These are phyloP conservation scores for Sarocladium strictum DNA, from an alignment of 2,329 filamentous ascomycete species.

Conservation along the genomic window DNA sequence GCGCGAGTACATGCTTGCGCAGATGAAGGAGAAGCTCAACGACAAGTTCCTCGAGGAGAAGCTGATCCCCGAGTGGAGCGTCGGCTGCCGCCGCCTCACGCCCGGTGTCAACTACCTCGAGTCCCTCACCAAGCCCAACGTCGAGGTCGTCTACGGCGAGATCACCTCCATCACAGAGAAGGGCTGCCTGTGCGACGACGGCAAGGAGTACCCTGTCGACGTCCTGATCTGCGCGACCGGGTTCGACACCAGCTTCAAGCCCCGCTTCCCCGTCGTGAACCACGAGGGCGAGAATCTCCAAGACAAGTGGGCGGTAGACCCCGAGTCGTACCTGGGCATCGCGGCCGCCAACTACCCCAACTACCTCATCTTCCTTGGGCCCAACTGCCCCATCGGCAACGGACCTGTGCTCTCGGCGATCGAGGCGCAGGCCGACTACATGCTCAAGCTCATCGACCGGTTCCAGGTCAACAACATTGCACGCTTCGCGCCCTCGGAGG, in stretches of 20 bases:
- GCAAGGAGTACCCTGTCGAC: constrained; percentile 41
- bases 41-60: constrained; percentile 26
- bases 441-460: constrained; percentile 37
- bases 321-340: constrained; percentile 45
- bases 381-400: constrained; percentile 40
- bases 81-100: constrained; percentile 42
- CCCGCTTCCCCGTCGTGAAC: constrained; percentile 42
- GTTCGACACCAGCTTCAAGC: constrained; percentile 44
- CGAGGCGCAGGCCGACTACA: constrained; percentile 47
- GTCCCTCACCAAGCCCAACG: constrained; percentile 36
- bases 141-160: constrained; percentile 37
- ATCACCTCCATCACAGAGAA: constrained; percentile 40
- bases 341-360: constrained; percentile 44
- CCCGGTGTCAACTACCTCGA: constrained; percentile 43
- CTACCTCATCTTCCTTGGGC: constrained; percentile 23
- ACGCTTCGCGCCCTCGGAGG: constrained; percentile 13
- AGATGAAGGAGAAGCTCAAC: constrained; percentile 30
- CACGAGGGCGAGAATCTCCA: constrained; percentile 39
- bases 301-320: constrained; percentile 36
- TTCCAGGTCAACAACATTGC: constrained; percentile 32
- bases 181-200: constrained; percentile 41
- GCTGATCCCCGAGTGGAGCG: constrained; percentile 43
- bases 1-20: constrained; percentile 30
- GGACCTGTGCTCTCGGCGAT: constrained; percentile 45
- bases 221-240: constrained; percentile 50